Percentiles rank a stretch among this genome's conserved stretches.
Conservation (phyloP, 2,329 filamentous ascomycete genomes). For the Teratosphaeria gauchensis region DNA sequence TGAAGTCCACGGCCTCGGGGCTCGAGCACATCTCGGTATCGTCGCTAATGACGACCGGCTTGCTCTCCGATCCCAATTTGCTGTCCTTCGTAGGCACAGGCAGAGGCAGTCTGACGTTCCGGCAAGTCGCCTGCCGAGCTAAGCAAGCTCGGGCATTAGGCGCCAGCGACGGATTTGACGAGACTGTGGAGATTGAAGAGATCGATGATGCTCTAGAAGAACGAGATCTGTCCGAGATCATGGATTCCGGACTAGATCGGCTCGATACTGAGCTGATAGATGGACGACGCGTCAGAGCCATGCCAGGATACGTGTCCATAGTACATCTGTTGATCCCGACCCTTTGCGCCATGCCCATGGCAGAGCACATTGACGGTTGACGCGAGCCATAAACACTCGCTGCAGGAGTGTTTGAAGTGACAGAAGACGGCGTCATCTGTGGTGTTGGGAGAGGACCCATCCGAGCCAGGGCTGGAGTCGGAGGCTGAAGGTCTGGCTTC, state of each 20-base stretch:
- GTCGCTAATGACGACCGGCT: constrained; percentile 23
- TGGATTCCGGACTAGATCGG: constrained; percentile 50
- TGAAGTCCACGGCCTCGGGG: constrained; percentile 22
- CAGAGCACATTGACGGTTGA: constrained; percentile 48
- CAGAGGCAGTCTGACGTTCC: constrained; percentile 34
- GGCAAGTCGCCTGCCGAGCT: constrained; percentile 44
- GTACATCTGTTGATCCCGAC: constrained; percentile 46
- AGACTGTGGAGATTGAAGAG: constrained; percentile 41
- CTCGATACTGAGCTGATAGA: constrained; percentile 45
- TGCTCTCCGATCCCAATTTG: constrained; percentile 13
- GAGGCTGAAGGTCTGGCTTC: constrained; percentile 38
- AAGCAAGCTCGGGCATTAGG: constrained; percentile 34
- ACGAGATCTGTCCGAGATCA: constrained; percentile 50
- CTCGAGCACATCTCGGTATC: constrained; percentile 21
- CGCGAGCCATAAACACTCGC: constrained; percentile 45
- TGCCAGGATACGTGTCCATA: constrained; percentile 39
- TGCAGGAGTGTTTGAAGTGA: constrained; percentile 49
- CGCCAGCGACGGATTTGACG: constrained; percentile 38
- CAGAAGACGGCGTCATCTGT: constrained; percentile 49
- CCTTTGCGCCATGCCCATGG: constrained; percentile 49
- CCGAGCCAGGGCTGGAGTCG: constrained; percentile 46
- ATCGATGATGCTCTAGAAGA: constrained; percentile 48
- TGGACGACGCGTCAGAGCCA: constrained; percentile 31
- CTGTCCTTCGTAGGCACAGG: constrained; percentile 16
- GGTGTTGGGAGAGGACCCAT: constrained; percentile 52